Evolutionary conservation across 805 yeast species (phyloP).

Genomic region (Zygosaccharomyces pseudorouxii): DNA sequence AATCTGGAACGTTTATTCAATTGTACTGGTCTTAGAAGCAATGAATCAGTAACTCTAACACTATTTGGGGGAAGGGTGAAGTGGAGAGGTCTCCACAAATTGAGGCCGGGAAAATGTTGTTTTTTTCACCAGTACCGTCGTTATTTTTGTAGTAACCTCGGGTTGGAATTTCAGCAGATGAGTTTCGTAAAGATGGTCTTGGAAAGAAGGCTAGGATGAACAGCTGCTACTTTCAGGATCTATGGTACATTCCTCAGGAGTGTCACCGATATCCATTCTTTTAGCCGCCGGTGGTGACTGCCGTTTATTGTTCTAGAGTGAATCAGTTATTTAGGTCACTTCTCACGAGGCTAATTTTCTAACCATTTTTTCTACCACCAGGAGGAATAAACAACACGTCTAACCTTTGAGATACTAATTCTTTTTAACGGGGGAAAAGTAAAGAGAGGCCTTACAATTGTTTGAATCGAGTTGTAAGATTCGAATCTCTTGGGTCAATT

Average conservation of each 20-base stretch:
- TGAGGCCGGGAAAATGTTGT: no score
- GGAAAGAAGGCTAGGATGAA: no score
- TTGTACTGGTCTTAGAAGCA: not conserved
- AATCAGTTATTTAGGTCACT: not conserved
- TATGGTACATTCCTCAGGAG: no score
- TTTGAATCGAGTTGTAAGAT: not conserved
- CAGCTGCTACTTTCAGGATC: no score
- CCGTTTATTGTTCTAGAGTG: no score
- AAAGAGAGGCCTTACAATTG: not conserved
- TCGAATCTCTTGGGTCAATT: conserved; percentile 8
- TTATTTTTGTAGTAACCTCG: no score
- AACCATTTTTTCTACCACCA: conserved; percentile 1
- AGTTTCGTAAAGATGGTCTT: no score
- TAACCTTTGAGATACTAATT: not conserved
- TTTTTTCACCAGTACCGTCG: no score
- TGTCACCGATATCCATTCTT: no score
- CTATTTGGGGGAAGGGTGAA: not conserved
- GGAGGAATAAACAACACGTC: conserved; percentile 8
- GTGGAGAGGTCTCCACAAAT: not conserved
- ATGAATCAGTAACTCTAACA: no score
- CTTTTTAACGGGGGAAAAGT: not conserved
- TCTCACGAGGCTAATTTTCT: not conserved
- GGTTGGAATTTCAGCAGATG: no score
- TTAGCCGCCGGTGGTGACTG: no score
- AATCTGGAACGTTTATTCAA: not conserved